Conservation (phyloP, 2,329 filamentous ascomycete species). For the Talaromyces atroroseus region DNA sequence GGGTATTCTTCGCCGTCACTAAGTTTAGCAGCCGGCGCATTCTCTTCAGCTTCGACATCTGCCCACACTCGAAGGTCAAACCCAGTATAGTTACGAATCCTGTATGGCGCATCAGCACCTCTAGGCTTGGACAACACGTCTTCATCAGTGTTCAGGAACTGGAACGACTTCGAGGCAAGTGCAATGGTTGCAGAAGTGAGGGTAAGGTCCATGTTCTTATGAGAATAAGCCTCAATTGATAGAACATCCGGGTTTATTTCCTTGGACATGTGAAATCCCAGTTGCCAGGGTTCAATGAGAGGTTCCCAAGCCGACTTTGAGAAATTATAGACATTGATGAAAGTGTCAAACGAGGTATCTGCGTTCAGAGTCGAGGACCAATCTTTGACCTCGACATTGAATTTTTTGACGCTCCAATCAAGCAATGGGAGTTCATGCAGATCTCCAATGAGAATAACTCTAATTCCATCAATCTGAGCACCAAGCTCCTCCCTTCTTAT, state of each 20-base stretch:
- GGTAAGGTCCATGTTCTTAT: conserved; percentile 86
- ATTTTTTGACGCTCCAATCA: conserved; percentile 88
- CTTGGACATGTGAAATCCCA: conserved; percentile 84
- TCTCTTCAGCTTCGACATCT: conserved; percentile 64
- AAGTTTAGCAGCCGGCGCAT: conserved; percentile 64
- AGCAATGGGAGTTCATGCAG: conserved; percentile 91
- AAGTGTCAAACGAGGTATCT: conserved; percentile 85
- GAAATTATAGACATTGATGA: conserved; percentile 97
- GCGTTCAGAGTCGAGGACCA: conserved; percentile 87
- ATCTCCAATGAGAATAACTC: conserved; percentile 91
- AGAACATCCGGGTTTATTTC: conserved; percentile 69
- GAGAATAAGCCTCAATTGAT: conserved; percentile 78
- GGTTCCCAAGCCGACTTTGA: conserved; percentile 98
- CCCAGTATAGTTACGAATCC: conserved; percentile 91
- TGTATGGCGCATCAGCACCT: conserved; percentile 84
- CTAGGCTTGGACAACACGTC: conserved; percentile 91
- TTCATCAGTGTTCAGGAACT: conserved; percentile 81
- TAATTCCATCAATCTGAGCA: conserved; percentile 79
- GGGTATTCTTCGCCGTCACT: conserved; percentile 85
- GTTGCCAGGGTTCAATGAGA: conserved; percentile 88
- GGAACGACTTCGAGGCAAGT: conserved; percentile 83
- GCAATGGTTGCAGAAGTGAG: conserved; percentile 92
- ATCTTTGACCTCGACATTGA: conserved; percentile 76
- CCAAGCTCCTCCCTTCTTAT: conserved; percentile 73
- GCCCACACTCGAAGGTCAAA: conserved; percentile 84